Base-by-base conservation (phyloP, 2,329 filamentous ascomycete genomes). In the Chaetomium sp. region DNA sequence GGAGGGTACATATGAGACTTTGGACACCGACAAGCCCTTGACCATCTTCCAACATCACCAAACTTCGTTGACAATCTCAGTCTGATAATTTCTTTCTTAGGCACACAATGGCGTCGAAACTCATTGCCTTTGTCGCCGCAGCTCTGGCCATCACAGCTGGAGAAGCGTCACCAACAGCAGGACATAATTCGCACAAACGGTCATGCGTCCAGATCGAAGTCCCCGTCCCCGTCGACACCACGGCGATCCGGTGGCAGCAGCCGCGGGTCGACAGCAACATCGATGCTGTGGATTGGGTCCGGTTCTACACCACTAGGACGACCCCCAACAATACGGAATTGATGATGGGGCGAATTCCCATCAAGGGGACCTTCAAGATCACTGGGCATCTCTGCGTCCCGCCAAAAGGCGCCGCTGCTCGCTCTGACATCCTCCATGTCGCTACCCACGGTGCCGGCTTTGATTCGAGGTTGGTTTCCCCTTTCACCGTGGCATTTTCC, bases 401-500 rank as follows among this genome's bases (percentile, higher is more conserved):
- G 5, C 44, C 57, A 3, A 57, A 58, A 35, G 52, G 45, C 19
- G 19, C 19, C 19, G 19, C 19, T 2, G 42, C 50, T 41, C 63
- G 61, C 40, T 10, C 53, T 5, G 40, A 63, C 11, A 60, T 66
- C 27, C 56, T 75, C 4, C 72, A 76, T 62, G 69, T 75, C 49
- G 65, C 72, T 50, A 76, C 74, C 3, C 72, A 74, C 49, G 73
- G 73, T 4, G 60, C 74, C 32, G 73, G 71, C 32, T 74, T 73
- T 55, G 69, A 71, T 52, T 66, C 66, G 49, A 43, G 49, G 49
- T 52, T 12, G 37, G 37, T 40, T 40, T 12, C 37, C 37, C 8
- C 37, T 4, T 9, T 9, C 37, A 4, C 9, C 37, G 9, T 9
- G 9, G 37, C 8, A 40, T 40, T 40, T 40, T 40, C 37, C 37